A percentile compares a stretch with the other conserved stretches of the same genome.
These are phyloP conservation scores for Populus simonii DNA, from an alignment of 345 rosid genomes.

Conservation along the genomic window DNA sequence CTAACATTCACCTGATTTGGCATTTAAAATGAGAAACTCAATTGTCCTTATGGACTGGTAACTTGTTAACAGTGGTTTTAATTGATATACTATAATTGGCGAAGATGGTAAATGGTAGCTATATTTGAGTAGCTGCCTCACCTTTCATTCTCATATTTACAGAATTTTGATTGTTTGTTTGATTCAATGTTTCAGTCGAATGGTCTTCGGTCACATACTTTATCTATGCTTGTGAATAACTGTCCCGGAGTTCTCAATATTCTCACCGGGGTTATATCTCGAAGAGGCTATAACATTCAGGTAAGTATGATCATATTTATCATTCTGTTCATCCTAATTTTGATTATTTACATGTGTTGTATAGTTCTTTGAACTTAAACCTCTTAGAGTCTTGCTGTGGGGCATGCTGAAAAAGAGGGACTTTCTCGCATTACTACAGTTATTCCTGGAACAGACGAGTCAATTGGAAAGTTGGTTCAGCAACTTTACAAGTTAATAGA, in stretches of 20 bases:
- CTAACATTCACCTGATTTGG: neutral
- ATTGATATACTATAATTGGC: neutral
- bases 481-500: slow-evolving; percentile 57
- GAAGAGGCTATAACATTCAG: slow-evolving; percentile 94
- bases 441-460: slow-evolving; percentile 55
- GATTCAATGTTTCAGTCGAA: slow-evolving; percentile 44
- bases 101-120: neutral
- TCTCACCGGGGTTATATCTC: slow-evolving; percentile 74
- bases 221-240: slow-evolving; percentile 75
- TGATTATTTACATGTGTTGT: neutral
- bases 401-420: slow-evolving; percentile 56
- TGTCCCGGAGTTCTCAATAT: slow-evolving; percentile 83
- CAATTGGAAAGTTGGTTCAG: slow-evolving; percentile 57
- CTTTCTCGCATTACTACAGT: slow-evolving; percentile 64
- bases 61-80: neutral
- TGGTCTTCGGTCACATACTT: slow-evolving; percentile 78
- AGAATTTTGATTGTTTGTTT: neutral
- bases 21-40: slow-evolving; percentile 1
- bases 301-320: slow-evolving; percentile 21
- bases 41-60: neutral
- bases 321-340: neutral
- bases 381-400: slow-evolving; percentile 67
- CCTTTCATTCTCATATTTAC: neutral
- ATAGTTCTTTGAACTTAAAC: neutral
- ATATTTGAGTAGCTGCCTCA: neutral